A percentile compares a stretch with the other conserved stretches of the same genome.
phyloP scores from a whole-genome alignment of 108 stramenopile species.

The Skeletonema potamos region DNA sequence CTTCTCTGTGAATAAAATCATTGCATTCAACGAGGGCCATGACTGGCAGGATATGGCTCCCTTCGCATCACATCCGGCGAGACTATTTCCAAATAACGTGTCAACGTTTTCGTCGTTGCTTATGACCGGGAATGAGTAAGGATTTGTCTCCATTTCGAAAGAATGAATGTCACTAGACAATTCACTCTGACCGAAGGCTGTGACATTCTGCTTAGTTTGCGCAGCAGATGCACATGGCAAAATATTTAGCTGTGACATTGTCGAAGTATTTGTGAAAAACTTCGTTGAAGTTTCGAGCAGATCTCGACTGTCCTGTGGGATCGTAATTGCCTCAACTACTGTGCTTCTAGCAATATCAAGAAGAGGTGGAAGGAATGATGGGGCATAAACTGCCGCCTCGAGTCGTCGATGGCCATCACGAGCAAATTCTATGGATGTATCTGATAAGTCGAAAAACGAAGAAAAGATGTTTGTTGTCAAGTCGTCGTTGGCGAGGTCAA shows the following conservation, averaged over 20 bases:
- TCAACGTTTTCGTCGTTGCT: neutral
- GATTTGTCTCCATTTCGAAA: constrained; percentile 17
- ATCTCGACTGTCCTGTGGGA: neutral
- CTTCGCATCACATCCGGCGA: constrained; percentile 14
- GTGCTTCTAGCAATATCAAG: neutral
- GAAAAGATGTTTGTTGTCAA: constrained; percentile 23
- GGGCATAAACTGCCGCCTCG: constrained; percentile 70
- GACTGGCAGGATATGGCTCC: constrained; percentile 12
- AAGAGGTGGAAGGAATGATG: constrained; percentile 57
- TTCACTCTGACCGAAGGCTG: neutral
- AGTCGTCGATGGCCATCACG: constrained; percentile 60
- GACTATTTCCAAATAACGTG: constrained; percentile 5
- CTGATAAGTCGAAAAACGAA: constrained; percentile 15
- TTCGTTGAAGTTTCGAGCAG: neutral
- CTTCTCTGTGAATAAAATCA: constrained; percentile 31
- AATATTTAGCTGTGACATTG: neutral
- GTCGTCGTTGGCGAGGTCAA: neutral
- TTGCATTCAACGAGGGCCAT: constrained; percentile 20
- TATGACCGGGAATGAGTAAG: neutral
- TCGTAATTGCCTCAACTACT: neutral
- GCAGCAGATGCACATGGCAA: neutral
- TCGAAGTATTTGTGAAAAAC: neutral
- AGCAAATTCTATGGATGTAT: neutral
- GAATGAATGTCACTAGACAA: neutral
- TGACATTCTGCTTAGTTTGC: neutral